phyloP scores from a whole-genome alignment of 257 asterid species.

The Solanum lycopersicoides region DNA sequence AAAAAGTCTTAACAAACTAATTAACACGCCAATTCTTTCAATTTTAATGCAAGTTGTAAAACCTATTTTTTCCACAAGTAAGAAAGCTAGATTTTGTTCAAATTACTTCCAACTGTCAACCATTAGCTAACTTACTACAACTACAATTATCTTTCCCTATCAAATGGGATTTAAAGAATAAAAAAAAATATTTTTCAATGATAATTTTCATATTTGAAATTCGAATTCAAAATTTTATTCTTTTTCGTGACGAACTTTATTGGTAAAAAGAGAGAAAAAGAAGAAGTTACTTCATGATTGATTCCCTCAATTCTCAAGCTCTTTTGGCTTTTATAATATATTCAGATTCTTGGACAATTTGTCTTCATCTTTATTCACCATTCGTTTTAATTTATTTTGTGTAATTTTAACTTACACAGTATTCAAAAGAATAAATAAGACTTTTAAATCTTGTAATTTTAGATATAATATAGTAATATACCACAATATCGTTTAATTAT shows the following conservation, averaged over 20 bases:
- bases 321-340: background rate
- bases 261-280: background rate
- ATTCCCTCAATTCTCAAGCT: background rate
- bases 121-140: background rate
- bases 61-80: background rate
- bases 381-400: background rate
- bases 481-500: background rate
- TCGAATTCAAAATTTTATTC: background rate
- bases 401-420: fast-evolving
- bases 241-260: background rate
- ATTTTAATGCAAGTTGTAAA: background rate
- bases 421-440: background rate
- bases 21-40: background rate
- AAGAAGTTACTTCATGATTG: background rate
- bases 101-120: background rate
- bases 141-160: background rate
- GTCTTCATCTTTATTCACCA: background rate
- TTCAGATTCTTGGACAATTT: background rate
- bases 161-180: background rate
- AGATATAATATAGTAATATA: background rate
- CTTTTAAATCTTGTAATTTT: background rate
- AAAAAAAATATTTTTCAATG: background rate
- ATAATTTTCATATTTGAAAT: background rate
- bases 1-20: background rate
- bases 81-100: background rate